phyloP scores from a whole-genome alignment of 306 rosid species.

The Corylus americana region DNA sequence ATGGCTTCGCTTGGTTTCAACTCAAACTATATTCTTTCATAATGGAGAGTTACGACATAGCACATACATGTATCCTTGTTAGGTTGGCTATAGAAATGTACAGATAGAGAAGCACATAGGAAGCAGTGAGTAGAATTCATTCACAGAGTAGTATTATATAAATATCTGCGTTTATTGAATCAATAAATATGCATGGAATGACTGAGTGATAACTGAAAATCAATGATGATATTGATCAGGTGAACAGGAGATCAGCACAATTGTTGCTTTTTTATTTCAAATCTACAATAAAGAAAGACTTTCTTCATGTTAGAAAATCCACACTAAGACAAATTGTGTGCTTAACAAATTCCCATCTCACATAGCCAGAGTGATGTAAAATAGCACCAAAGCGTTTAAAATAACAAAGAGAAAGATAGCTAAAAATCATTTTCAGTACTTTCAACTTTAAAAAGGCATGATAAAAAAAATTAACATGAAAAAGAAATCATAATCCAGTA shows the following conservation, averaged over 20 bases:
- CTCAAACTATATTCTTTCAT: not conserved
- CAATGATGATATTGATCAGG: not conserved
- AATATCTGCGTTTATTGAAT: not conserved
- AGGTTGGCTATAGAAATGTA: not conserved
- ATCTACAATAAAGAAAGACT: not conserved
- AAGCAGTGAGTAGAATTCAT: not conserved
- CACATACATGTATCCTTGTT: not conserved
- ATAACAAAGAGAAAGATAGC: constrained; percentile 1
- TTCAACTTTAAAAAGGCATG: constrained; percentile 8
- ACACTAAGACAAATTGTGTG: constrained; percentile 3
- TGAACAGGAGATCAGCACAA: not conserved
- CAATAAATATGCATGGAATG: not conserved
- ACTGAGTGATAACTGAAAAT: not conserved
- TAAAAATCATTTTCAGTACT: constrained; percentile 9
- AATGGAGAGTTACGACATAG: not conserved
- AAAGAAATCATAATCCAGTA: constrained; percentile 17
- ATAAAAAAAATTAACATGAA: constrained; percentile 15
- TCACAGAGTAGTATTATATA: not conserved
- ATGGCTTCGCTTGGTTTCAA: not conserved
- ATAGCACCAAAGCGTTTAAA: constrained; percentile 14
- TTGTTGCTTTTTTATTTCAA: not conserved
- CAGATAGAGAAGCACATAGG: not conserved
- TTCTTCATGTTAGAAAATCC: constrained; percentile 15
- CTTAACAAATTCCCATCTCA: constrained; percentile 14
- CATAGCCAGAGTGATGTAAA: constrained; percentile 11